Base-by-base conservation (phyloP, 2,329 filamentous ascomycete species). In the Exserohilum rostratum region DNA sequence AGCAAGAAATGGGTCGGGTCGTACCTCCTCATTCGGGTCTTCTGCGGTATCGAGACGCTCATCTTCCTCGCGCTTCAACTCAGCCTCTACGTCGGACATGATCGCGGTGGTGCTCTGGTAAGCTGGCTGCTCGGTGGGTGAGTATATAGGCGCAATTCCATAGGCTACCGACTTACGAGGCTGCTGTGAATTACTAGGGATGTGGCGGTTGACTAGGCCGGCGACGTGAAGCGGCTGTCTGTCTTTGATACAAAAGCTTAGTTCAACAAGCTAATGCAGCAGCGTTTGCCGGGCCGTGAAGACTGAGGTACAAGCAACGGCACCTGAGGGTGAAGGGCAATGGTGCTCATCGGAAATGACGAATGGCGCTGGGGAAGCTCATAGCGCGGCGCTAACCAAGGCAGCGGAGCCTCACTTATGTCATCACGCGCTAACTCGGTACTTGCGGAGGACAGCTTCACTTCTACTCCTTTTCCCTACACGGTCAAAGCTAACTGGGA, bases 21-120 rank as follows among this genome's bases (percentile, higher is more conserved):
- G 61, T 71, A 75, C 71, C 68, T 76, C 73, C 35, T 74, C 71
- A 52, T 69, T 69, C 18, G 65, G 67, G 37, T 69, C 68, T 51
- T 72, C 69, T n/a, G 67, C 68, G 20, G 65, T 70, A 34, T 74
- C 71, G 34, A 67, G 63, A 46, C 67, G 71, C 60, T 70, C 68
- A 43, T 71, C 70, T 33, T 71, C 68, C 44, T 69, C 68, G 52
- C 65, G 69, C 59, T 68, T 66, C 37, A 61, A 55, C 40, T 70
- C 68, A 34, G 60, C 53, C 13, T 73, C 70, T 33, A 60, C 57
- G 61, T 73, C 68, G 22, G 70, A 68, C 70, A 73, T 73, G 52
- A 22, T 55, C 50, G 40, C 27, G 25, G 12, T 27, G 15, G 18
- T 6, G 20, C 29, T 30, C 46, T 34, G 15, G 37, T 40, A 25